phyloP scores from a whole-genome alignment of 2,329 filamentous ascomycete genomes.

The Fusarium compactum region DNA sequence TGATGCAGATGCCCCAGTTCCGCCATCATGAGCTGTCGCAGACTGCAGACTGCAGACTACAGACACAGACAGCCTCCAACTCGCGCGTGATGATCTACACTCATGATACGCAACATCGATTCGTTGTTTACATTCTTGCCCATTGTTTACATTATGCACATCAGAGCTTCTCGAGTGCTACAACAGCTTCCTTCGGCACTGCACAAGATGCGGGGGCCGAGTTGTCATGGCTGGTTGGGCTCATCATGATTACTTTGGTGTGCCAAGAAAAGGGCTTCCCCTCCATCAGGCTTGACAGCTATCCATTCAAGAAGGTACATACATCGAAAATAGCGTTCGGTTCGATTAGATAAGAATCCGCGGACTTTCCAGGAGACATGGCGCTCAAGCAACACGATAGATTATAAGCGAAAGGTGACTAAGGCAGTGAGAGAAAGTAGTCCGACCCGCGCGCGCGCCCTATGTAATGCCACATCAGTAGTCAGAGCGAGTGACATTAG shows the following conservation, averaged over 20 bases:
- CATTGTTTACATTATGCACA: slow-evolving; percentile 17
- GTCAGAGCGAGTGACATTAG: not conserved
- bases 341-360: not conserved
- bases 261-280: slow-evolving; percentile 23
- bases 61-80: not conserved
- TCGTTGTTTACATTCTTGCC: not conserved
- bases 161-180: slow-evolving; percentile 11
- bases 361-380: slow-evolving; percentile 3
- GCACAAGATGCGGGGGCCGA: not conserved
- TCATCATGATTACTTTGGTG: slow-evolving; percentile 34
- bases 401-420: not conserved
- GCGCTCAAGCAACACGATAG: not conserved
- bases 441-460: not conserved
- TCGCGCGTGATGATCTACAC: not conserved
- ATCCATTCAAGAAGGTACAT: not conserved
- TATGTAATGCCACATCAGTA: not conserved
- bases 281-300: slow-evolving; percentile 14
- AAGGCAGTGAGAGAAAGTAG: not conserved
- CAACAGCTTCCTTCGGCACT: slow-evolving; percentile 9
- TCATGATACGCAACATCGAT: not conserved
- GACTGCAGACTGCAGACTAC: not conserved
- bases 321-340: not conserved
- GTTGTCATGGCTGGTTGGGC: slow-evolving; percentile 15
- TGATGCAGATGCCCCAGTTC: slow-evolving; percentile 28
- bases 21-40: slow-evolving; percentile 17